Evolutionary conservation across 495 filamentous ascomycete species (phyloP).

Genomic region (Penicillium egyptiacum): DNA sequence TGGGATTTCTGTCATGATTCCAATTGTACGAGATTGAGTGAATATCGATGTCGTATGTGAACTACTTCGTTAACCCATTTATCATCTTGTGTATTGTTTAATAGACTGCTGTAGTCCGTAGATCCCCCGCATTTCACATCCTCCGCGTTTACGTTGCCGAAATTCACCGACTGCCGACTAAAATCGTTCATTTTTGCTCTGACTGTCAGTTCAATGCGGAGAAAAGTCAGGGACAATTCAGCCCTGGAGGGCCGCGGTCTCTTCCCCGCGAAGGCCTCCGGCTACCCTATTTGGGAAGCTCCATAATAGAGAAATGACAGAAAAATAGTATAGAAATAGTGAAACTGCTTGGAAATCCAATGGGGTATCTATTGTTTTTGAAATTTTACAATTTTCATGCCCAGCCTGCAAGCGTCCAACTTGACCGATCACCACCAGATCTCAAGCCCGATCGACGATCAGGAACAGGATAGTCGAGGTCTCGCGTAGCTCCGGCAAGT

Average conservation of each 20-base stretch:
- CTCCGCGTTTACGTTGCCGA: slow-evolving; percentile 15
- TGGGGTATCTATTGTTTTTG: slow-evolving; percentile 22
- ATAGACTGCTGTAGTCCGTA: not conserved
- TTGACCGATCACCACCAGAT: slow-evolving; percentile 57
- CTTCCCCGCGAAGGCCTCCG: slow-evolving; percentile 4
- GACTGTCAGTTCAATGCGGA: not conserved
- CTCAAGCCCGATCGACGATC: slow-evolving; percentile 54
- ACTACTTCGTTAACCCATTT: not conserved
- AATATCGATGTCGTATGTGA: not conserved
- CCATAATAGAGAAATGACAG: not conserved
- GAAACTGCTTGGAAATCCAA: slow-evolving; percentile 1
- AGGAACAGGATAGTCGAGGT: slow-evolving; percentile 57
- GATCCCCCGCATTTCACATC: slow-evolving; percentile 22
- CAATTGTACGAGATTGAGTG: not conserved
- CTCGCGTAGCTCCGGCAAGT: slow-evolving; percentile 64
- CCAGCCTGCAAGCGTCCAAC: slow-evolving; percentile 82
- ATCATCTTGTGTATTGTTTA: not conserved
- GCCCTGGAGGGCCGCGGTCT: not conserved
- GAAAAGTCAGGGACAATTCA: not conserved
- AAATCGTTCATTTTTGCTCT: slow-evolving; percentile 14
- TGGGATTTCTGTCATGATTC: slow-evolving; percentile 25
- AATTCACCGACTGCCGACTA: slow-evolving; percentile 26
- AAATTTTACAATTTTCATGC: slow-evolving; percentile 46
- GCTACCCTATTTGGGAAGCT: not conserved
- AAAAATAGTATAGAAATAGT: not conserved